Evolutionary conservation across 305 asterid genomes (phyloP), one percentile per base, ranked within the genome.

Genomic region (Fraxinus dipetala): DNA sequence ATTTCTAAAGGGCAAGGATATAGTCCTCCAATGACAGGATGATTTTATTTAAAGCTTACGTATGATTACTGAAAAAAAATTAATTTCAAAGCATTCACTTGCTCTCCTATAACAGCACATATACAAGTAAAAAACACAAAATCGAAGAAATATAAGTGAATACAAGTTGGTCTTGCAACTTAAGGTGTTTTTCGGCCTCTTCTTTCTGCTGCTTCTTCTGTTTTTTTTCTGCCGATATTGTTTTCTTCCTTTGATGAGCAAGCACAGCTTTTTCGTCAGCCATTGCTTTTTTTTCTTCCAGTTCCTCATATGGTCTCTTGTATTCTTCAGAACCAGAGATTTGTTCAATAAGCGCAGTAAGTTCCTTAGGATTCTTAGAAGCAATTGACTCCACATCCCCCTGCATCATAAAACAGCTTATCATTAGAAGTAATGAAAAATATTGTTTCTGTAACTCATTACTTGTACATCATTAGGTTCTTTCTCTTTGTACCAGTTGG

Each of bases 341-440:
- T 89, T 96, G 98, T 86, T 96, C 99, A 75, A 96, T 87, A 75
- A 96, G 95, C 11, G 86, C 91, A 13, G 97, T 91, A 75, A 96
- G 92, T 85, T 96, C 99, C 87, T 92, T 96, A 8, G 99, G 98
- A 85, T 90, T 96, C 87, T 93, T 96, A 20, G 98, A 93, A 79
- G 99, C 99, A 85, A 96, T 91, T 22, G 98, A 93, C 90, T 96
- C 99, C 82, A 96, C 98, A 63, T 96, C 99, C 72, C 99, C 99
- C 99, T 96, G 93, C 77, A 82, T 73, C 77, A 82, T 43, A 72
- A 18, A 82, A 75, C 31, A 72, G 20, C 59, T 54, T 45, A 26
- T 48, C 56, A 30, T 20, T 14, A 75, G 61, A 77, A 78, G 45
- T 59, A 32, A 63, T 36, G 20, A 75, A 76, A 35, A 38, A 85